Conservation (phyloP, 2,329 filamentous ascomycete species). For the Coleophoma eucalyptorum region DNA sequence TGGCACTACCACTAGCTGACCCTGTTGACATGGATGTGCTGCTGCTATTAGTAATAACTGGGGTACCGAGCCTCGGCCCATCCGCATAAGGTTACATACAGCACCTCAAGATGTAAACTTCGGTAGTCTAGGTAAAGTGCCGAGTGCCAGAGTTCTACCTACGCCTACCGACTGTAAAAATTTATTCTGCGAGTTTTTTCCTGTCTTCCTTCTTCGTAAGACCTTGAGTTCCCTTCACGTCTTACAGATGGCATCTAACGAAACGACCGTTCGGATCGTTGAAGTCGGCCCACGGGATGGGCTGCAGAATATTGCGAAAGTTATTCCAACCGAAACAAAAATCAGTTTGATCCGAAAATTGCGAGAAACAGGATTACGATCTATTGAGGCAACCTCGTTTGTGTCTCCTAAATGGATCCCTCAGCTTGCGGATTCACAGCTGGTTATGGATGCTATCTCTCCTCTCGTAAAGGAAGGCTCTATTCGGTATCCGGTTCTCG, state of each 20-base stretch:
- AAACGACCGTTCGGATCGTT: conserved; percentile 43
- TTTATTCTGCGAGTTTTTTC: not conserved
- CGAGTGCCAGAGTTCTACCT: too few species aligned
- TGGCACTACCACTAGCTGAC: too few species aligned
- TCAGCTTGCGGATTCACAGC: conserved; percentile 55
- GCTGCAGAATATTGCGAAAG: conserved; percentile 62
- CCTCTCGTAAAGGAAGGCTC: not conserved
- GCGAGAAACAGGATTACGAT: conserved; percentile 49
- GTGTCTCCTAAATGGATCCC: conserved; percentile 66
- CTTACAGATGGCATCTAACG: too few species aligned
- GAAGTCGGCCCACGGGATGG: conserved; percentile 69
- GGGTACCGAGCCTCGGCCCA: too few species aligned
- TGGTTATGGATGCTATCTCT: conserved; percentile 34
- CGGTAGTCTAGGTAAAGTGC: too few species aligned
- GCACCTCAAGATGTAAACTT: too few species aligned
- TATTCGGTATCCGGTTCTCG: conserved; percentile 29
- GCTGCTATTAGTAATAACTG: too few species aligned
- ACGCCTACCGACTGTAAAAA: too few species aligned
- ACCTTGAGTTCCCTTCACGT: not conserved
- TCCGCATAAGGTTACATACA: too few species aligned
- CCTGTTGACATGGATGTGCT: too few species aligned
- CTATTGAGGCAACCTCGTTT: conserved; percentile 65
- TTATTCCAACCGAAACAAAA: conserved; percentile 56
- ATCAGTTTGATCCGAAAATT: conserved; percentile 58
- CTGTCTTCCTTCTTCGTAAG: not conserved